A percentile compares a stretch with the other conserved stretches of the same genome.
Conservation (phyloP, 306 rosid species). For the Acacia confusa region DNA sequence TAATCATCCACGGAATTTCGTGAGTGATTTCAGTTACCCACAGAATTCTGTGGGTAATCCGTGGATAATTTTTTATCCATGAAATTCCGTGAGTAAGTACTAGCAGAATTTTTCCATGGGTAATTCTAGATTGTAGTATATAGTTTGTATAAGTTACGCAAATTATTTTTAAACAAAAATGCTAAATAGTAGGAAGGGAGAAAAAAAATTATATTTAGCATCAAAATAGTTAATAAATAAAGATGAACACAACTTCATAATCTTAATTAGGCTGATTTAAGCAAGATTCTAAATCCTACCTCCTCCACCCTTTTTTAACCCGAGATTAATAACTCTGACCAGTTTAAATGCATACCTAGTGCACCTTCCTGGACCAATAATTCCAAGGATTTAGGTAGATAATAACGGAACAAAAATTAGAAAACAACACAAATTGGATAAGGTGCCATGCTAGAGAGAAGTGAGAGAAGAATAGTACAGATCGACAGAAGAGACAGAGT, state of each 20-base stretch:
- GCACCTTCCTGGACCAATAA: background rate
- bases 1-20: too few species aligned
- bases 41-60: too few species aligned
- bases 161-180: too few species aligned
- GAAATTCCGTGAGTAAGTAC: too few species aligned
- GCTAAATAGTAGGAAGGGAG: too few species aligned
- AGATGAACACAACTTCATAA: background rate
- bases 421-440: slow-evolving; percentile 10
- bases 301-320: background rate
- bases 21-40: too few species aligned
- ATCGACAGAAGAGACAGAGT: background rate
- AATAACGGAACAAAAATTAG: background rate
- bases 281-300: background rate
- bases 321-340: background rate
- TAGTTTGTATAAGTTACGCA: too few species aligned
- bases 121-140: too few species aligned
- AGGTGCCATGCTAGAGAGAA: background rate
- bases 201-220: too few species aligned
- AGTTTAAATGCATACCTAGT: background rate
- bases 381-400: background rate
- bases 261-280: background rate
- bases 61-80: too few species aligned
- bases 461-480: background rate
- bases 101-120: too few species aligned
- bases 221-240: background rate